Percentiles rank a stretch among this genome's conserved stretches.
Evolutionary conservation across 1,284 basidiomycete genomes (phyloP).

Genomic region (Somion occarium): DNA sequence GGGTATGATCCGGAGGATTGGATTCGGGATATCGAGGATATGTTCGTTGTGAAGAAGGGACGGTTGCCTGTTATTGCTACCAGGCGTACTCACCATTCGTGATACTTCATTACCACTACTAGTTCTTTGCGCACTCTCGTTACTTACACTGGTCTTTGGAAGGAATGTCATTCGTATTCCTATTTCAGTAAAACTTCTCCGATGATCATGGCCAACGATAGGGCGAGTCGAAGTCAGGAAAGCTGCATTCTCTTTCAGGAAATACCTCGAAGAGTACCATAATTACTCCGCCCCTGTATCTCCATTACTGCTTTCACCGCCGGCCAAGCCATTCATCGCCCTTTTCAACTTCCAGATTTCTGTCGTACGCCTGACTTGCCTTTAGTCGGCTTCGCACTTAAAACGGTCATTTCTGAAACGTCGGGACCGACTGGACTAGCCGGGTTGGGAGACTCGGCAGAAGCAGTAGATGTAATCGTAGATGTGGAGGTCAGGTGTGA

Average conservation of each 20-base stretch:
- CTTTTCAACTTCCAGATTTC: slow-evolving; percentile 68
- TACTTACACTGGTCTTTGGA: too few species aligned
- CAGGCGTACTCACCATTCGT: neutral
- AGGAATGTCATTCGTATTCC: too few species aligned
- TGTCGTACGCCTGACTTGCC: slow-evolving; percentile 24
- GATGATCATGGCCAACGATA: too few species aligned
- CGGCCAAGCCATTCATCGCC: slow-evolving; percentile 57
- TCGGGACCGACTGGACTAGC: slow-evolving; percentile 1
- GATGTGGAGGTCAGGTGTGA: slow-evolving; percentile 47
- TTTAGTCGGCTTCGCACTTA: slow-evolving; percentile 14
- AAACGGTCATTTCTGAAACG: neutral
- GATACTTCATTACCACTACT: too few species aligned
- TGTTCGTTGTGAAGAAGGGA: slow-evolving; percentile 18
- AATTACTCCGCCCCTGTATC: too few species aligned
- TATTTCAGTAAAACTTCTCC: too few species aligned
- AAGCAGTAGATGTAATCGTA: neutral
- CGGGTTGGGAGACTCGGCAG: neutral
- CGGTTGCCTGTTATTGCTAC: slow-evolving; percentile 15
- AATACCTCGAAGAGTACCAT: too few species aligned
- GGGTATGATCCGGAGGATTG: slow-evolving; percentile 20
- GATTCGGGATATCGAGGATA: slow-evolving; percentile 19
- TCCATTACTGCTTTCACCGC: slow-evolving; percentile 11
- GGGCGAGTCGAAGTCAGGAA: too few species aligned
- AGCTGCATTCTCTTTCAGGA: too few species aligned
- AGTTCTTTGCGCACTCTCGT: too few species aligned